A percentile compares a stretch with the other conserved stretches of the same genome.
Conservation (phyloP, 179 eudicot genomes). For the Spergularia azorica region DNA sequence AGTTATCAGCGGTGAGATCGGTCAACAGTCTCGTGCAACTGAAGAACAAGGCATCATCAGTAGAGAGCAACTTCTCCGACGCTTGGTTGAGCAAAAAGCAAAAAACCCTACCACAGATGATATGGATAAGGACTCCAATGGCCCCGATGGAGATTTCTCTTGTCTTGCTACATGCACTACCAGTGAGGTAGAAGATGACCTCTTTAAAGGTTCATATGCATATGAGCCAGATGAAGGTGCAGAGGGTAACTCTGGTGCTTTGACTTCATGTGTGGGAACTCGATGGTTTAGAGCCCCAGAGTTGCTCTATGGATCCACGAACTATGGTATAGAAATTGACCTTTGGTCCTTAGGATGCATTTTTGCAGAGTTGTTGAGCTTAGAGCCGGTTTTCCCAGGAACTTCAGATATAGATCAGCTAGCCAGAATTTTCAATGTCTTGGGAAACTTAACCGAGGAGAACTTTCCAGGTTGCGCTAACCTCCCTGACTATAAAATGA, state of each 20-base stretch:
- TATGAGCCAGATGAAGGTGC: conserved; percentile 60
- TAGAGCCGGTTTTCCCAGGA: conserved; percentile 84
- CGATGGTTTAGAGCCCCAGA: conserved; percentile 97
- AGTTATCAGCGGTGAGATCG: conserved; percentile 19
- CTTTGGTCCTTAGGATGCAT: conserved; percentile 97
- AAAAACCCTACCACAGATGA: conserved; percentile 46
- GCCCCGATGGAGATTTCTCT: conserved; percentile 73
- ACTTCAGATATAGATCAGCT: conserved; percentile 89
- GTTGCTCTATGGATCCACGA: conserved; percentile 79
- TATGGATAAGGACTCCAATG: conserved; percentile 54
- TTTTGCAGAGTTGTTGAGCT: conserved; percentile 79
- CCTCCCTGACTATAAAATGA: conserved; percentile 74
- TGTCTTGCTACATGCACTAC: conserved; percentile 82
- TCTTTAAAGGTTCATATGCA: conserved; percentile 44
- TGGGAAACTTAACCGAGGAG: conserved; percentile 81
- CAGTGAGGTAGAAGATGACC: conserved; percentile 74
- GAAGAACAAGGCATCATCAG: conserved; percentile 35
- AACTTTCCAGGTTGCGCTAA: conserved; percentile 73
- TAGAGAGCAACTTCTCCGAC: conserved; percentile 41
- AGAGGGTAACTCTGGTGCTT: conserved; percentile 48
- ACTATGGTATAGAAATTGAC: conserved; percentile 80
- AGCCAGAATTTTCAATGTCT: conserved; percentile 57
- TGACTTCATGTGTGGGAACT: conserved; percentile 95
- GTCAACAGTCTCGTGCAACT: conserved; percentile 30
- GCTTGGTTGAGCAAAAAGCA: conserved; percentile 44